Percentiles rank a stretch among this genome's conserved stretches.
These are phyloP conservation scores for Echinosophora koreensis DNA, from an alignment of 306 rosid genomes.

Conservation along the genomic window DNA sequence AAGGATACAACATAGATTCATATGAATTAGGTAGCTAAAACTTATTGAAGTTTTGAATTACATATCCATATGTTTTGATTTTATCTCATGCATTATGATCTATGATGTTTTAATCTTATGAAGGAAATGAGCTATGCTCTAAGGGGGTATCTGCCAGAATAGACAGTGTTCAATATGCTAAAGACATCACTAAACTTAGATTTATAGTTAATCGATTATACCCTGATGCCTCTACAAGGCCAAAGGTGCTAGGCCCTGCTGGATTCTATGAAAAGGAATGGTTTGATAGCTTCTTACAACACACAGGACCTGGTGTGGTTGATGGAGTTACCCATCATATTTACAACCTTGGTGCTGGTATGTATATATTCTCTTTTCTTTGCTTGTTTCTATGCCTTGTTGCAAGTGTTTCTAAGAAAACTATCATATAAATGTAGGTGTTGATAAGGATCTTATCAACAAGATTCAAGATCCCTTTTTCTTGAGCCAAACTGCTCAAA, in stretches of 20 bases:
- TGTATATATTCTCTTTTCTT: background rate
- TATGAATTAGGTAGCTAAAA: conserved; percentile 61
- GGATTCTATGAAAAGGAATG: conserved; percentile 68
- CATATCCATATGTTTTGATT: background rate
- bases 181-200: conserved; percentile 58
- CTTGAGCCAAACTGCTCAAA: conserved; percentile 56
- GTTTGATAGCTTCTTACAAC: conserved; percentile 62
- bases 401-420: conserved; percentile 10
- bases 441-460: conserved; percentile 56
- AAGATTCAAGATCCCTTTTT: conserved; percentile 66
- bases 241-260: conserved; percentile 70
- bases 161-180: conserved; percentile 61
- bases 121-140: conserved; percentile 72
- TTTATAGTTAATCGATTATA: conserved; percentile 48
- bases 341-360: conserved; percentile 83
- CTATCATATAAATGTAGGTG: conserved; percentile 48
- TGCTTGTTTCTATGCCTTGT: background rate
- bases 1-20: conserved; percentile 73
- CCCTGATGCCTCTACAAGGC: conserved; percentile 54
- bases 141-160: conserved; percentile 59
- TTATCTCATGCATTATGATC: background rate
- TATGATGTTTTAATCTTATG: background rate
- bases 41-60: background rate
- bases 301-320: conserved; percentile 56
- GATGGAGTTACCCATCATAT: conserved; percentile 73